Base-by-base conservation (phyloP, 2,329 filamentous ascomycete genomes). In the Trichoderma gracile region DNA sequence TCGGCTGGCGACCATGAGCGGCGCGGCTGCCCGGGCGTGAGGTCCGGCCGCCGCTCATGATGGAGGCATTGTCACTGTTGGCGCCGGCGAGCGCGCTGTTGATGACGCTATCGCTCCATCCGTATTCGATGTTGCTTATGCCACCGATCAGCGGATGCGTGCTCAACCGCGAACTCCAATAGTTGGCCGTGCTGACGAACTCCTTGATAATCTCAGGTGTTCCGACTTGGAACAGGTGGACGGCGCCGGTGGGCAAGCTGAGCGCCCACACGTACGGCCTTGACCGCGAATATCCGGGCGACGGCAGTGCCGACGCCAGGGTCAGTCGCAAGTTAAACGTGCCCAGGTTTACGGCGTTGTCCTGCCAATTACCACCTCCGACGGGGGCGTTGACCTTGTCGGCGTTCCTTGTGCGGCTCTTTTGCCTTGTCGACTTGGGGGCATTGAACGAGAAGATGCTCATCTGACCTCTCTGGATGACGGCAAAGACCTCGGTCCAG, bases 221-320 rank as follows among this genome's bases (percentile, higher is more conserved):
- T 63, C 95, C 95, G 55, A 95, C 95, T 73, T 98, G 93, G 83
- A 99, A 99, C n/a, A 99, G 84, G 75, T 99, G 95, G 0, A 99
- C 93, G 0, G 94, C 94, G 14, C 95, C 95, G 1, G 89, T 96
- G 0, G 95, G 94, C 52, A 99, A 81, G 67, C 91, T 96, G 58
- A 99, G 80, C 2, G 95, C 94, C 90, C 93, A 99, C 1, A 99
- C 95, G 74, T 98, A 88, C 5, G 93, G 93, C 12, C 95, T 85
- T 30, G 88, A 86, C 72, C 96, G 93, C 40, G 93, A 97, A 77
- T 98, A 98, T 12, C 95, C 95, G 0, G 95, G 94, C 0, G 93
- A 85, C 9, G 95, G 95, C 15, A 99, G 84, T 0, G 90, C 88
- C 63, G 92, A 97, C 12, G 95, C 95, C 68, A 98, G 90, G 0